phyloP scores from a whole-genome alignment of 1,284 basidiomycete genomes.

The Sparassis latifolia region DNA sequence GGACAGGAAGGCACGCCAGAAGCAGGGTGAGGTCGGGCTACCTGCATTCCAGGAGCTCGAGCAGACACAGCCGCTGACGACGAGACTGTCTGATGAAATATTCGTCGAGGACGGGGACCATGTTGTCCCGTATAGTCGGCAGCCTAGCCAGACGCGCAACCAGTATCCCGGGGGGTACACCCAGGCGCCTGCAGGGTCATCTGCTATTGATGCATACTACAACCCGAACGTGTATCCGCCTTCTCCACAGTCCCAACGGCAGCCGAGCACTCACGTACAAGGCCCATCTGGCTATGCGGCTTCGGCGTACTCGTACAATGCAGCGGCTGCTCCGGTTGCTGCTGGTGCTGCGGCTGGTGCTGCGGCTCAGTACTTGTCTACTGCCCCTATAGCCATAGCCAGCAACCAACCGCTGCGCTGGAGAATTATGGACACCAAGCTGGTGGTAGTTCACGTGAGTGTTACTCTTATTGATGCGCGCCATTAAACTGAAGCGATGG shows the following conservation, averaged over 20 bases:
- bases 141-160: conserved; percentile 3
- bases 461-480: not conserved
- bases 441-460: conserved; percentile 53
- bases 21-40: conserved; percentile 57
- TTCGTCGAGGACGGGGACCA: conserved; percentile 48
- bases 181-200: conserved; percentile 53
- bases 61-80: conserved; percentile 50
- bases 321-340: conserved; percentile 14
- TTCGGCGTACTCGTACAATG: conserved; percentile 30
- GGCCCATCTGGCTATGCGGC: conserved; percentile 29
- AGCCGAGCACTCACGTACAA: conserved; percentile 38
- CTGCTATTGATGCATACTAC: conserved; percentile 73
- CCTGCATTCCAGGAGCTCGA: conserved; percentile 69
- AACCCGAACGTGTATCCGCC: conserved; percentile 37
- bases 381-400: conserved; percentile 22
- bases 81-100: conserved; percentile 27
- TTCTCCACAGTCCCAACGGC: conserved; percentile 27
- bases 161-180: conserved; percentile 49
- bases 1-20: conserved; percentile 67
- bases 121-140: conserved; percentile 27
- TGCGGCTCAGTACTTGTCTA: conserved; percentile 1
- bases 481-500: not conserved
- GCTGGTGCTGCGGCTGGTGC: conserved; percentile 15
- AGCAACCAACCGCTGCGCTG: conserved; percentile 30
- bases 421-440: conserved; percentile 43